Percentiles rank a stretch among this genome's conserved stretches.
phyloP scores from a whole-genome alignment of 2,329 filamentous ascomycete species.

The Trichoderma polysporum region DNA sequence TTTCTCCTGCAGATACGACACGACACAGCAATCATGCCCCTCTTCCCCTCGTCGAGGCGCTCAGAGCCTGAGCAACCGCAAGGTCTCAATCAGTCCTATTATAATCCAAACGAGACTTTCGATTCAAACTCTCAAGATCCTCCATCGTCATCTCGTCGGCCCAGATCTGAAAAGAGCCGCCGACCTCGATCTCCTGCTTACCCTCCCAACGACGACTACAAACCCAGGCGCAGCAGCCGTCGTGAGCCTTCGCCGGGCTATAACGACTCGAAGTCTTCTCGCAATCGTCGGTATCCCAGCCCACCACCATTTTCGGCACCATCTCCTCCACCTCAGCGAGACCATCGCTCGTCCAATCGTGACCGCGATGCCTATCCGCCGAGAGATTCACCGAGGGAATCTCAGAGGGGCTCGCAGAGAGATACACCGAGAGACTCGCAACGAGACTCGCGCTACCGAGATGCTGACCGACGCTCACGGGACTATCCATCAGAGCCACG shows the following conservation, averaged over 20 bases:
- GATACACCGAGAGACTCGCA: neutral
- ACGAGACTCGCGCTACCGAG: neutral
- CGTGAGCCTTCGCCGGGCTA: neutral
- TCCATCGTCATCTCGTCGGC: neutral
- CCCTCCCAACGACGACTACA: neutral
- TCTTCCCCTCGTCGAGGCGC: neutral
- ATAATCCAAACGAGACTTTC: slow-evolving; percentile 1
- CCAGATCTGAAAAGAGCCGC: neutral
- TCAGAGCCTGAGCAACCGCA: neutral
- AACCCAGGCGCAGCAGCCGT: slow-evolving; percentile 15
- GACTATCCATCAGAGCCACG: slow-evolving; percentile 6
- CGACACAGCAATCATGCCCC: neutral
- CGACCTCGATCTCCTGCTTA: neutral
- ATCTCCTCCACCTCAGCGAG: slow-evolving; percentile 5
- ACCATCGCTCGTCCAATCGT: neutral
- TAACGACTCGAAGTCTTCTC: neutral
- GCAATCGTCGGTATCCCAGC: neutral
- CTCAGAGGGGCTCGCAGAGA: neutral
- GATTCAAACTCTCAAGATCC: neutral
- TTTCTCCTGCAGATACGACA: neutral
- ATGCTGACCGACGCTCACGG: slow-evolving; percentile 7
- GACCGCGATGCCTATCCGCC: neutral
- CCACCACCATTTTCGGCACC: slow-evolving; percentile 9
- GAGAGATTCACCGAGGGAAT: neutral
- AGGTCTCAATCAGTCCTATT: slow-evolving; percentile 21